phyloP scores from a whole-genome alignment of 495 filamentous ascomycete species.

The Poronia punctata region DNA sequence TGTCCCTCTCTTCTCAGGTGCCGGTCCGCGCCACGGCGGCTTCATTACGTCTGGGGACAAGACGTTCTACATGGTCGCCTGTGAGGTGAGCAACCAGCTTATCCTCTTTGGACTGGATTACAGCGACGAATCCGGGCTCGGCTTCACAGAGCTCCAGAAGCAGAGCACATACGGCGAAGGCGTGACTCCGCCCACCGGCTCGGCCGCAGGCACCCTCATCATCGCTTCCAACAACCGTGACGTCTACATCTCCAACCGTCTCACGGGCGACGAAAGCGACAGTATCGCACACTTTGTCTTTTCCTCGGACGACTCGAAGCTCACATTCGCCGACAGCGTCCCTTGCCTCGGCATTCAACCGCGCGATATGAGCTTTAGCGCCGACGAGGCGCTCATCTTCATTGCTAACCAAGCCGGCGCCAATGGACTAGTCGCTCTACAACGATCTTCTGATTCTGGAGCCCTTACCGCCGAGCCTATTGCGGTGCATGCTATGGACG shows the following conservation, averaged over 20 bases:
- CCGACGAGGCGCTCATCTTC: slow-evolving; percentile 18
- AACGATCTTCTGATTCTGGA: slow-evolving; percentile 12
- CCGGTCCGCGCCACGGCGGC: slow-evolving; percentile 29
- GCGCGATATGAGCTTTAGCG: slow-evolving; percentile 27
- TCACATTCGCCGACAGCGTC: slow-evolving; percentile 17
- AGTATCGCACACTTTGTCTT: slow-evolving; percentile 28
- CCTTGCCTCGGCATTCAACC: slow-evolving; percentile 21
- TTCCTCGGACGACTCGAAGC: slow-evolving; percentile 8
- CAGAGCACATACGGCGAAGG: slow-evolving; percentile 23
- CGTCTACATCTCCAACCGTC: slow-evolving; percentile 31
- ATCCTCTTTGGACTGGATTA: slow-evolving; percentile 24
- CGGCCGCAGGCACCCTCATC: slow-evolving; percentile 24
- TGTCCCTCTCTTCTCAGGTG: slow-evolving; percentile 13
- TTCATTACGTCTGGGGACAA: slow-evolving; percentile 21
- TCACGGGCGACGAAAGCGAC: slow-evolving; percentile 23
- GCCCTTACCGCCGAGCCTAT: slow-evolving; percentile 14
- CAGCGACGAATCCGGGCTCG: slow-evolving; percentile 9
- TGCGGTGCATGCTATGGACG: neutral
- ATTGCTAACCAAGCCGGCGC: slow-evolving; percentile 27
- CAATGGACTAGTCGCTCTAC: slow-evolving; percentile 19
- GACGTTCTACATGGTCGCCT: slow-evolving; percentile 22
- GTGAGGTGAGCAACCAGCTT: slow-evolving; percentile 25
- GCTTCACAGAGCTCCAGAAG: slow-evolving; percentile 13
- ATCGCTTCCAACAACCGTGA: slow-evolving; percentile 21
- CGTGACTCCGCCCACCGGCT: slow-evolving; percentile 15